These are phyloP conservation scores for Neurospora cerealis DNA, from an alignment of 495 filamentous ascomycete species.

Conservation along the genomic window DNA sequence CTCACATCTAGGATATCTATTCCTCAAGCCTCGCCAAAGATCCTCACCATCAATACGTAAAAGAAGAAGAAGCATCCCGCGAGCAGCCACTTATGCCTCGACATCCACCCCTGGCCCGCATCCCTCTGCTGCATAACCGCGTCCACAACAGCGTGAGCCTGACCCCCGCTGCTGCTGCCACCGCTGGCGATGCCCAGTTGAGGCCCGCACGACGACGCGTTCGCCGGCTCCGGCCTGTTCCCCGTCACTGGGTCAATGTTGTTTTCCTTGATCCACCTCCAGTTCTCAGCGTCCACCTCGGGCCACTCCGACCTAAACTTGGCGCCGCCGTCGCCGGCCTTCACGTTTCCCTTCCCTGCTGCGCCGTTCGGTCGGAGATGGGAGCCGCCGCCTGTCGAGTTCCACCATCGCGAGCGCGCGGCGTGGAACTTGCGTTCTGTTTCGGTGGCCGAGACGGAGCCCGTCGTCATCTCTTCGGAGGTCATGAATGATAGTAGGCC, in stretches of 20 bases:
- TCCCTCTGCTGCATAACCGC: conserved; percentile 62
- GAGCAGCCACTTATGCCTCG: conserved; percentile 65
- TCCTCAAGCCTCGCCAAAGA: conserved; percentile 42
- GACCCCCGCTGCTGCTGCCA: conserved; percentile 41
- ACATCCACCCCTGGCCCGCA: conserved; percentile 71
- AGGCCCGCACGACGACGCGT: conserved; percentile 52
- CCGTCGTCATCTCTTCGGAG: conserved; percentile 97
- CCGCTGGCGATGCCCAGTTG: conserved; percentile 56
- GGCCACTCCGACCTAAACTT: conserved; percentile 59
- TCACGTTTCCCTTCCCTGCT: conserved; percentile 39
- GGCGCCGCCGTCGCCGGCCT: conserved; percentile 11
- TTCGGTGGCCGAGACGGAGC: conserved; percentile 71
- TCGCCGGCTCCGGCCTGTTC: conserved; percentile 31
- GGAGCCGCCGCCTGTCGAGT: conserved; percentile 88
- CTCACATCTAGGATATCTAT: background rate
- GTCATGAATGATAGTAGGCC: conserved; percentile 96
- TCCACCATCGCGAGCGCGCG: conserved; percentile 85
- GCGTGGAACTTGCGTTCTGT: conserved; percentile 71
- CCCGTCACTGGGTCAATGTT: conserved; percentile 74
- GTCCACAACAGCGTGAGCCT: conserved; percentile 71
- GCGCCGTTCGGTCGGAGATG: conserved; percentile 33
- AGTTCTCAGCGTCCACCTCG: conserved; percentile 84
- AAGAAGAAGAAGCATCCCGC: conserved; percentile 56
- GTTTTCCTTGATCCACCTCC: conserved; percentile 81
- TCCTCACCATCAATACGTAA: conserved; percentile 68